phyloP scores from a whole-genome alignment of 2,329 filamentous ascomycete species.

The Calonectria pseudoturangicola region DNA sequence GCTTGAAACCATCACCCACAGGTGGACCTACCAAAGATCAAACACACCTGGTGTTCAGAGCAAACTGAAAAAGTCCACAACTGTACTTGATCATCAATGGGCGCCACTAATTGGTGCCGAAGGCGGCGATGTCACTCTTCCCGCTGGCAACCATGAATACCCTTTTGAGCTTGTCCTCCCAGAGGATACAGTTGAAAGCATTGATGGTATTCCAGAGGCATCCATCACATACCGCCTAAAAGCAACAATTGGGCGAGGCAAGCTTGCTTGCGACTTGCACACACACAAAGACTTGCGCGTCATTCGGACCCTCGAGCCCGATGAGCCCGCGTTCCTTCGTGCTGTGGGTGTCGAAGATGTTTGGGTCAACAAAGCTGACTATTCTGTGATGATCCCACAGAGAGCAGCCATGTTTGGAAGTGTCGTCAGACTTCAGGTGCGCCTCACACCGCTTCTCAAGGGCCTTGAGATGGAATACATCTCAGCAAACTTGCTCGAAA shows the following conservation, averaged over 20 bases:
- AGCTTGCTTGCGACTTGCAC: constrained; percentile 89
- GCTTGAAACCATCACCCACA: constrained; percentile 47
- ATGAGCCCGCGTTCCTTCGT: constrained; percentile 85
- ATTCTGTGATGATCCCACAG: constrained; percentile 92
- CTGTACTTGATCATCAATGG: constrained; percentile 82
- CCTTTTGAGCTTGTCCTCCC: constrained; percentile 84
- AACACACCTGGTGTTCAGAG: constrained; percentile 56
- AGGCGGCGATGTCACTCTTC: constrained; percentile 73
- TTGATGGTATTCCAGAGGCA: constrained; percentile 90
- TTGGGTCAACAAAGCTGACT: constrained; percentile 97
- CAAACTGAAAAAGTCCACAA: constrained; percentile 74
- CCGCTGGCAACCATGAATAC: constrained; percentile 87
- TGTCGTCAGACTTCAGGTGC: constrained; percentile 87
- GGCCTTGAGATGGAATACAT: constrained; percentile 88
- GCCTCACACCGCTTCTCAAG: constrained; percentile 90
- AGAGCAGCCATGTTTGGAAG: constrained; percentile 96
- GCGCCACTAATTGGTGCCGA: constrained; percentile 73
- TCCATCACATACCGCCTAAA: constrained; percentile 93
- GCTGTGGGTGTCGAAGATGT: constrained; percentile 96
- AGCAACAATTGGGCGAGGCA: constrained; percentile 89
- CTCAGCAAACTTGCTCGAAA: constrained; percentile 85
- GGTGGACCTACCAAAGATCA: constrained; percentile 61
- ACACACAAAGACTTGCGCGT: constrained; percentile 85
- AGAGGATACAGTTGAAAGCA: constrained; percentile 85
- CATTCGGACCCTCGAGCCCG: constrained; percentile 83